These are phyloP conservation scores for Starmera dryadoides DNA, from an alignment of 805 yeast species.

Conservation along the genomic window DNA sequence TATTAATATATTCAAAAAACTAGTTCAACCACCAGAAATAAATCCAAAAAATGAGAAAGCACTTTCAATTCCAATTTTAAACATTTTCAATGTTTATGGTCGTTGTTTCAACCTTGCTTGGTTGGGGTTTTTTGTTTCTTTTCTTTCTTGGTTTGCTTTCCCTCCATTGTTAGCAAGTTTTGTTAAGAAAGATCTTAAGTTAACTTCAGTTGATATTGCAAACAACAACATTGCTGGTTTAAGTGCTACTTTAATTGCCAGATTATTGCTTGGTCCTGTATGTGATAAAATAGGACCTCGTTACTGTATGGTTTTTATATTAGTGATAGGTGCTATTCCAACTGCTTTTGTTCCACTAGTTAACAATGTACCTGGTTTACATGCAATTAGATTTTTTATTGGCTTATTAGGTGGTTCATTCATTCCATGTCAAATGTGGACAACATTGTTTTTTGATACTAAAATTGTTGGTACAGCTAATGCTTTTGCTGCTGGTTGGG, in stretches of 20 bases:
- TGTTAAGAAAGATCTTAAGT: constrained; percentile 16
- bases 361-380: constrained; percentile 18
- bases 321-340: constrained; percentile 21
- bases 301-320: constrained; percentile 18
- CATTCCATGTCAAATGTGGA: constrained; percentile 23
- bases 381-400: constrained; percentile 27
- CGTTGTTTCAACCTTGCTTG: constrained; percentile 22
- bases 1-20: constrained; percentile 1
- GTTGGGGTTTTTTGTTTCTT: constrained; percentile 24
- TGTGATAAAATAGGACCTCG: constrained; percentile 25
- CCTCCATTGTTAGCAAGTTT: constrained; percentile 22
- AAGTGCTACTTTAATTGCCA: constrained; percentile 21
- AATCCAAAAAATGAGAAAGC: constrained; percentile 22
- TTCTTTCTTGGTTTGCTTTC: constrained; percentile 26
- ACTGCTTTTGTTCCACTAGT: constrained; percentile 22
- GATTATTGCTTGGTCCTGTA: constrained; percentile 21
- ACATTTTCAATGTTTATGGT: constrained; percentile 17
- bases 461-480: constrained; percentile 24
- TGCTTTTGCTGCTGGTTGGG: constrained; percentile 26
- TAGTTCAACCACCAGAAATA: constrained; percentile 18
- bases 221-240: constrained; percentile 25
- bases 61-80: constrained; percentile 19
- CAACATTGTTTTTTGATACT: constrained; percentile 22
- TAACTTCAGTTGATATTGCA: constrained; percentile 20
- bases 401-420: constrained; percentile 32